phyloP scores from a whole-genome alignment of 306 rosid species.

The Luffa aegyptiaca region DNA sequence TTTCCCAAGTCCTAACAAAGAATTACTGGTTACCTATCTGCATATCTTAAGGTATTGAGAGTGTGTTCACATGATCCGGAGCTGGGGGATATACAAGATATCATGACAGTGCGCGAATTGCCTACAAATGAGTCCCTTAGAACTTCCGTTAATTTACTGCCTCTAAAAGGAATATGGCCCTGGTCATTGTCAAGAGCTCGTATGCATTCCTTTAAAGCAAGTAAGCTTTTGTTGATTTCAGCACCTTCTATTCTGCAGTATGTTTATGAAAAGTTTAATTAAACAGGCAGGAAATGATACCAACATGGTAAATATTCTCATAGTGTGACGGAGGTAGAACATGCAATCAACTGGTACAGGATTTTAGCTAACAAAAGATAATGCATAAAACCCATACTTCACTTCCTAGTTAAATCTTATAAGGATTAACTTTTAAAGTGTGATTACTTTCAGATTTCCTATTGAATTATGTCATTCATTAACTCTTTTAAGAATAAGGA shows the following conservation, averaged over 20 bases:
- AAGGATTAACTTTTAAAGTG: neutral
- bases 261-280: conserved; percentile 12
- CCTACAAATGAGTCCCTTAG: conserved; percentile 98
- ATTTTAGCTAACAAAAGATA: neutral
- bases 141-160: conserved; percentile 96
- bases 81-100: conserved; percentile 98
- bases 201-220: conserved; percentile 93
- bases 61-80: conserved; percentile 97
- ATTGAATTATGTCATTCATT: neutral
- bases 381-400: neutral
- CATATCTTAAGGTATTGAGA: conserved; percentile 89
- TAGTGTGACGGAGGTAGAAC: neutral
- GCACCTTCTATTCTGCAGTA: conserved; percentile 98
- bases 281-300: conserved; percentile 9
- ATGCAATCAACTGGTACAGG: neutral
- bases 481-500: neutral
- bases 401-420: neutral
- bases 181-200: conserved; percentile 99
- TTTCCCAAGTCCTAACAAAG: neutral
- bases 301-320: neutral
- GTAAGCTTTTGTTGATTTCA: conserved; percentile 98
- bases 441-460: neutral
- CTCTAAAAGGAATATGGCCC: conserved; percentile 98
- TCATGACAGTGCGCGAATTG: conserved; percentile 93
- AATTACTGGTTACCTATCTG: conserved; percentile 63